Evolutionary conservation across 2,329 filamentous ascomycete genomes (phyloP).

Genomic region (Furcasterigmium sp.): DNA sequence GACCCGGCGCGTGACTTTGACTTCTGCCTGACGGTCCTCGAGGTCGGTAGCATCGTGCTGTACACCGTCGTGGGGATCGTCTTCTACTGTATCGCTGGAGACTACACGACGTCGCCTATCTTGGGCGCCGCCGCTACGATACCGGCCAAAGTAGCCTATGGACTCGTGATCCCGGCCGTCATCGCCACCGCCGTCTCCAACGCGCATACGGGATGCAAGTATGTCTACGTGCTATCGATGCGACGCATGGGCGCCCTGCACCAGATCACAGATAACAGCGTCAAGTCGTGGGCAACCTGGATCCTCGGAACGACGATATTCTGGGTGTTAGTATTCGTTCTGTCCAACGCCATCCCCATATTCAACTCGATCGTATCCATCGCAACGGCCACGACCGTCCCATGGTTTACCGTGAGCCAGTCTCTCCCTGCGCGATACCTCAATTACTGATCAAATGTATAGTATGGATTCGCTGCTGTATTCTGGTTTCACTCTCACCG

Average conservation of each 20-base stretch:
- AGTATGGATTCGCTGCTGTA: slow-evolving; percentile 27
- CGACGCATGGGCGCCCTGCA: slow-evolving; percentile 22
- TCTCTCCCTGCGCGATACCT: no score
- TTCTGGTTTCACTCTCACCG: slow-evolving; percentile 30
- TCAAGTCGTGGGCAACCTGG: slow-evolving; percentile 28
- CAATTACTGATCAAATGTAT: neutral
- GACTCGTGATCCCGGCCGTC: slow-evolving; percentile 22
- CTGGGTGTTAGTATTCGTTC: slow-evolving; percentile 26
- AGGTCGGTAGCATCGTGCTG: slow-evolving; percentile 23
- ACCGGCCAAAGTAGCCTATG: slow-evolving; percentile 25
- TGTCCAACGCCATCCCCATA: slow-evolving; percentile 29
- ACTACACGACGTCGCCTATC: slow-evolving; percentile 24
- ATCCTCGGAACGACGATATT: slow-evolving; percentile 23
- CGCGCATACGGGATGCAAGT: slow-evolving; percentile 27
- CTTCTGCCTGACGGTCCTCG: slow-evolving; percentile 20
- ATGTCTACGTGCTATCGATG: slow-evolving; percentile 25
- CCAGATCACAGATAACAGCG: slow-evolving; percentile 24
- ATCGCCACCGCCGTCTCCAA: slow-evolving; percentile 23
- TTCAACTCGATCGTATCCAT: slow-evolving; percentile 31
- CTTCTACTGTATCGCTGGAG: slow-evolving; percentile 24
- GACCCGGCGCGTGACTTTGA: slow-evolving; percentile 24
- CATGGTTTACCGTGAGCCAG: no score
- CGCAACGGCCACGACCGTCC: slow-evolving; percentile 26
- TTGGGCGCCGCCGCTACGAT: slow-evolving; percentile 25
- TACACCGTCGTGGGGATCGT: slow-evolving; percentile 24